Conservation (phyloP, 202 grass and related monocot species). For the Panicum virgatum region DNA sequence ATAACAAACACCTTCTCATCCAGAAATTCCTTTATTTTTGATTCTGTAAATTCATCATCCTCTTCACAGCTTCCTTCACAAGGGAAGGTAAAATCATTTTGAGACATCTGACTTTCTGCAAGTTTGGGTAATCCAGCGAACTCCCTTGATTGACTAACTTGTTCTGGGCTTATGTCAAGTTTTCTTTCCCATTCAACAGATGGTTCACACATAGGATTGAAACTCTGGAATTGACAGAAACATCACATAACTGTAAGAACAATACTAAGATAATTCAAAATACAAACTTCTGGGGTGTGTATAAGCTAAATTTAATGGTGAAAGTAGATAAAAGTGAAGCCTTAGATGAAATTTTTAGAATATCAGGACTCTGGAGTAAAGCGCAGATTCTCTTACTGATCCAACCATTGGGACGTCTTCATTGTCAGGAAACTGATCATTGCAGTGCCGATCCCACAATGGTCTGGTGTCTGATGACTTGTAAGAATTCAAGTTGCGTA, state of each 20-base stretch:
- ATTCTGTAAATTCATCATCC: constrained; percentile 82
- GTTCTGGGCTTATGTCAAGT: constrained; percentile 53
- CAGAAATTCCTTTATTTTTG: constrained; percentile 49
- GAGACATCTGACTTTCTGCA: constrained; percentile 30
- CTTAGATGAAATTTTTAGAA: constrained; percentile 1
- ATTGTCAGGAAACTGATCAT: constrained; percentile 47
- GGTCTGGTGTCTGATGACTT: constrained; percentile 45
- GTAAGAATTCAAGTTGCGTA: constrained; percentile 34
- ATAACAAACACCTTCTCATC: constrained; percentile 74
- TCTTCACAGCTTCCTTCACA: constrained; percentile 67
- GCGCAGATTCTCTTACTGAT: constrained; percentile 49
- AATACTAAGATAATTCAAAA: background rate
- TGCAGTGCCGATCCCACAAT: constrained; percentile 48
- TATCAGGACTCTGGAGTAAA: constrained; percentile 21
- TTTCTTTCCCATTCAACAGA: constrained; percentile 75
- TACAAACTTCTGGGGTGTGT: background rate
- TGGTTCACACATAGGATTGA: constrained; percentile 83
- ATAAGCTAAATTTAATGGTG: background rate
- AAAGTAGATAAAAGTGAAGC: constrained; percentile 1
- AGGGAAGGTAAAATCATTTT: constrained; percentile 68
- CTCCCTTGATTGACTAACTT: constrained; percentile 44
- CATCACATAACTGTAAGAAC: constrained; percentile 23
- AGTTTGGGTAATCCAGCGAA: constrained; percentile 51
- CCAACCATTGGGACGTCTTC: constrained; percentile 51
- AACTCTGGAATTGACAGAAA: constrained; percentile 60